Base-by-base conservation (phyloP, 163 green algal species). In the Botryococcus braunii region DNA sequence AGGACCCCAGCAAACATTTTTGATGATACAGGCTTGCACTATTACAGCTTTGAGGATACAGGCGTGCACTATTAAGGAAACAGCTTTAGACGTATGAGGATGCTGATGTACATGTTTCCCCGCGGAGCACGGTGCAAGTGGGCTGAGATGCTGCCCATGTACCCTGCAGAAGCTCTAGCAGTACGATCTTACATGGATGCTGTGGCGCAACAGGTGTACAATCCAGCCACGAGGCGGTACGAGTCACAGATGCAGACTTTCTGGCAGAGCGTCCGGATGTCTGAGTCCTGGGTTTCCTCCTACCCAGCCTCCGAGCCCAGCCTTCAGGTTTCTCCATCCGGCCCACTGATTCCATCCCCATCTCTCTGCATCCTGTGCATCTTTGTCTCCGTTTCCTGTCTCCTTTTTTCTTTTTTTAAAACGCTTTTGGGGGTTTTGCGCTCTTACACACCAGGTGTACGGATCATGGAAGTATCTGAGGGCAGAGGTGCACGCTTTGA, bases 391-490 rank as follows among this genome's bases (percentile, higher is more conserved):
- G n/a, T n/a, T n/a, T n/a, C n/a, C n/a, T n/a, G n/a, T n/a, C n/a
- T n/a, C n/a, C n/a, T n/a, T n/a, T n/a, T n/a, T n/a, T n/a, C n/a
- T n/a, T n/a, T n/a, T n/a, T n/a, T n/a, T n/a, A n/a, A n/a, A n/a
- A n/a, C n/a, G n/a, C n/a, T n/a, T n/a, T n/a, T n/a, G n/a, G n/a
- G n/a, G n/a, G n/a, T n/a, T n/a, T n/a, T n/a, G n/a, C n/a, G n/a
- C n/a, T n/a, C 21, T 13, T 52, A 52, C 46, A 52, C 46, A 21
- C 46, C 55, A 65, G 39, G 56, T 72, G 29, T 72, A 72, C 38
- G 66, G 56, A 2, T 41, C 34, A 29, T 66, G 66, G 56, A 72
- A 72, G 66, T 72, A 72, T 41, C 66, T 57, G 66, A 56, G 66
- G 17, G n/a, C 39, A 9, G 43, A 65, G 37, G 34, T 72, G 25